Evolutionary conservation across 164 flowering plant genomes (phyloP).

Genomic region (Pachysandra terminalis): DNA sequence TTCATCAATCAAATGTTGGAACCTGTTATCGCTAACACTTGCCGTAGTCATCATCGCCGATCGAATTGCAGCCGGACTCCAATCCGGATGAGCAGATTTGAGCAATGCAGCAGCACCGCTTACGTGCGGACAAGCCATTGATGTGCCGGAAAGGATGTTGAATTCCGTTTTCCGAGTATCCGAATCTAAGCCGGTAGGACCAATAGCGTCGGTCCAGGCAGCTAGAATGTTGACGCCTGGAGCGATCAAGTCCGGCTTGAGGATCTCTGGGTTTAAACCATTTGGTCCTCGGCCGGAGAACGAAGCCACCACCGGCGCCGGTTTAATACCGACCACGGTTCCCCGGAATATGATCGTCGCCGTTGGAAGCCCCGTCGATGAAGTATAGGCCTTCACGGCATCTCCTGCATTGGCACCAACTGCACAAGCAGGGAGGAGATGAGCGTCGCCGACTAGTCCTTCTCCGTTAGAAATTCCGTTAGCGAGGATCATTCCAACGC

Average conservation of each 20-base stretch:
- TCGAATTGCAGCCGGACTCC: slow-evolving; percentile 7
- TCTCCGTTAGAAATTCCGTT: neutral
- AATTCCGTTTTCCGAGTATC: neutral
- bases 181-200: slow-evolving; percentile 1
- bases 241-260: slow-evolving; percentile 7
- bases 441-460: neutral
- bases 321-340: neutral
- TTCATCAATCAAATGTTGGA: neutral
- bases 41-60: slow-evolving; percentile 10
- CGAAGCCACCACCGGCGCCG: neutral
- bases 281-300: slow-evolving; percentile 4
- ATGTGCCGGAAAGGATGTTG: slow-evolving; percentile 1
- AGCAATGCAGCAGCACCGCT: neutral
- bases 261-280: neutral
- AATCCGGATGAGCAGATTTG: slow-evolving; percentile 5
- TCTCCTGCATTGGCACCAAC: neutral
- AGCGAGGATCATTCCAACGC: slow-evolving; percentile 2
- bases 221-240: slow-evolving; percentile 2
- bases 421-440: neutral
- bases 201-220: neutral
- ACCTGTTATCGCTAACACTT: neutral
- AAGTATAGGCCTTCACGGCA: neutral
- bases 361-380: neutral
- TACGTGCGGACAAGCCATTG: slow-evolving; percentile 4
- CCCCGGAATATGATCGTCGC: neutral